Conservation (phyloP, 73 alveolate species). For the Stentor roeselii region DNA sequence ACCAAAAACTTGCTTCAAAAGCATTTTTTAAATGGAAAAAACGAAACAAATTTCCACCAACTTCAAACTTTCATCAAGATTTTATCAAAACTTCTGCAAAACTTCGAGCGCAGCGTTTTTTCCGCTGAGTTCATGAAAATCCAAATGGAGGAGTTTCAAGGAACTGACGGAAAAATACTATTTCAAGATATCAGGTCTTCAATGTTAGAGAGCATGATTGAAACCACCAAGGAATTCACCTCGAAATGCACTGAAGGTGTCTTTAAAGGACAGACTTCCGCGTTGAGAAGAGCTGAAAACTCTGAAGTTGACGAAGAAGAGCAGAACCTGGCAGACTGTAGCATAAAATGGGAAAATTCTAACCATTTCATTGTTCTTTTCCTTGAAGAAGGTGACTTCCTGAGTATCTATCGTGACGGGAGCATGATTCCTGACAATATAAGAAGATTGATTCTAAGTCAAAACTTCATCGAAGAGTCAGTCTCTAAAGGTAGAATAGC, state of each 20-base stretch:
- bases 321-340: background rate
- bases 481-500: background rate
- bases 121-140: background rate
- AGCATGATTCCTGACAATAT: background rate
- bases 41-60: background rate
- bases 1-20: no score
- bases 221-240: slow-evolving; percentile 24
- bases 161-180: background rate
- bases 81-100: background rate
- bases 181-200: background rate
- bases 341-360: slow-evolving; percentile 18
- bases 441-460: background rate
- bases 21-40: no score
- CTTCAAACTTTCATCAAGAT: background rate
- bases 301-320: background rate
- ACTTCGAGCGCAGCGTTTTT: background rate
- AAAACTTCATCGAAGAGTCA: background rate
- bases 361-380: slow-evolving; percentile 20
- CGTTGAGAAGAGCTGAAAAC: background rate
- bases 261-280: background rate
- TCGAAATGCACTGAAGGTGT: background rate
- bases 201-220: slow-evolving; percentile 2
- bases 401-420: background rate
- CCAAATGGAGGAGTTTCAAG: background rate
- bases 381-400: background rate